Evolutionary conservation across 2,329 filamentous ascomycete genomes (phyloP), one percentile per base, ranked within the genome.

Genomic region (Cladosporium austrohemisphaericum): DNA sequence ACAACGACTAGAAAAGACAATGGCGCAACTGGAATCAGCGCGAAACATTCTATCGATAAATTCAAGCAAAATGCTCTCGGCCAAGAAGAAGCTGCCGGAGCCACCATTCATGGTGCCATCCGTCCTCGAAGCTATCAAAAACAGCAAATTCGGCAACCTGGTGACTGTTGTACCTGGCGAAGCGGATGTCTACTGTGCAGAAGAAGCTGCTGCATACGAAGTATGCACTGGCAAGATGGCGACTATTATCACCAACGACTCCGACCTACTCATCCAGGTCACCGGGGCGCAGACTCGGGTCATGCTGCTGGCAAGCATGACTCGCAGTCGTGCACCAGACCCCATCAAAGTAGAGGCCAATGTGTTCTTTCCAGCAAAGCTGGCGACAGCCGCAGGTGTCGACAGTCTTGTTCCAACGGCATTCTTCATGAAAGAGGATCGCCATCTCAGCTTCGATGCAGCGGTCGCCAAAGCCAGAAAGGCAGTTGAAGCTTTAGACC

Each of bases 151-250:
- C 75, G 36, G 73, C 71, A 7, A 62, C 2, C 58, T 69, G 5
- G 76, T 74, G 0, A 69, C 74, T 19, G 74, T 93, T 10, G 84
- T 95, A 0, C 83, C 88, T 0, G 90, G 87, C 0, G 92, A 97
- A 68, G 92, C 92, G 1, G 92, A 97, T 63, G 69, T 76, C 19
- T 93, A 81, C 68, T 95, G 90, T 64, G 89, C 88, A 3, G 69
- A 76, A 11, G 75, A 82, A 46, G 76, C 87, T 5, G 62, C 73
- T 23, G 73, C 76, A 2, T 80, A 79, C 0, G 71, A 74, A 1
- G 25, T 11, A 0, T 36, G 51, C 2, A 19, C 41, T 4, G 37
- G 23, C 8, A 35, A 28, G 7, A 50, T 32, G 2, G 54, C 62
- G 9, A 76, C 89, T 11, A 72, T 83, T 22, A 68, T 96, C 5